Evolutionary conservation across 257 asterid species (phyloP).

Genomic region (Fraxinus excelsior): DNA sequence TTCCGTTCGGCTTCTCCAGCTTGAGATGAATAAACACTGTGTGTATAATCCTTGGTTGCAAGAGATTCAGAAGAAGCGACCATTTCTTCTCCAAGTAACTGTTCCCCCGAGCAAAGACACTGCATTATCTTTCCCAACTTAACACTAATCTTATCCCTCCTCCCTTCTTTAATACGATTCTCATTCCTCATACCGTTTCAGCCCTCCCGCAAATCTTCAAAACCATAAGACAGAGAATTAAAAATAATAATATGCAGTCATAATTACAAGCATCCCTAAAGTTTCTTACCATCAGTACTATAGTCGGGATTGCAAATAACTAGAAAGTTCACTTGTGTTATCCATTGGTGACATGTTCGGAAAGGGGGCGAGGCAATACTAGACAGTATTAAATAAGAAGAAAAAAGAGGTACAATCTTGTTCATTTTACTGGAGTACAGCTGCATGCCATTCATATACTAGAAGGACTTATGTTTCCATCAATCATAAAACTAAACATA

Average conservation of each 20-base stretch:
- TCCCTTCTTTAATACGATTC: conserved; percentile 35
- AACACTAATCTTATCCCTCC: conserved; percentile 27
- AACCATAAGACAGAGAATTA: conserved; percentile 26
- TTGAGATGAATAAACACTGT: conserved; percentile 54
- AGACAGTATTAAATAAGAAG: neutral
- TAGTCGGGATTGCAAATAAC: neutral
- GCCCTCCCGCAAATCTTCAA: conserved; percentile 31
- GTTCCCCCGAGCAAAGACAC: conserved; percentile 70
- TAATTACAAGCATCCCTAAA: neutral
- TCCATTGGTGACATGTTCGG: neutral
- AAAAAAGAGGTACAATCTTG: neutral
- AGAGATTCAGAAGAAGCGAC: conserved; percentile 57
- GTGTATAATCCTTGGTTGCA: conserved; percentile 56
- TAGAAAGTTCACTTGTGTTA: neutral
- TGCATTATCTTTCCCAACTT: conserved; percentile 61
- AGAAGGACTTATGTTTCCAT: too few relatives aligned
- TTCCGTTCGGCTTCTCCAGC: conserved; percentile 55
- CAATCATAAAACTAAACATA: too few relatives aligned
- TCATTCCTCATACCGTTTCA: conserved; percentile 53
- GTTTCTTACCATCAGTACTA: neutral
- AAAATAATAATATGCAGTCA: neutral
- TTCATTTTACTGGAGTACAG: neutral
- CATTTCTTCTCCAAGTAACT: conserved; percentile 47
- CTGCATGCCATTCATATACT: neutral
- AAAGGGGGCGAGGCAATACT: neutral